Evolutionary conservation across 192 early-diverging fungal species (phyloP), one percentile per base, ranked within the genome.

Genomic region (Dimargaris cristalligena): DNA sequence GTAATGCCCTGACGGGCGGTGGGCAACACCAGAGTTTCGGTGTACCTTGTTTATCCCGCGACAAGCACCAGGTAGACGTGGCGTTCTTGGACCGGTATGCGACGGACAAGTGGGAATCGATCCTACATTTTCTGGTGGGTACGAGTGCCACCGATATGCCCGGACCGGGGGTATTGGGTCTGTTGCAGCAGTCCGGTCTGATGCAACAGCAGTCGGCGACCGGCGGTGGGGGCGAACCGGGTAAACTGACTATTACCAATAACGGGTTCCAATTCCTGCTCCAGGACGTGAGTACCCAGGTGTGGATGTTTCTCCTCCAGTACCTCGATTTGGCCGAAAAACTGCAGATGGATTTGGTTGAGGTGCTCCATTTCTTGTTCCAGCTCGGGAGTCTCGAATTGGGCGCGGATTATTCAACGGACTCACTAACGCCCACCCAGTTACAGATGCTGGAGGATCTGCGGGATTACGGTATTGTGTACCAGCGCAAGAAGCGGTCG

Each of bases 251-350:
- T 30, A 98, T 98, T 57, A 94, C 93, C 9, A 91, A 88, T 65
- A 90, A 92, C 65, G 94, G 94, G 11, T 98, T 98, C 67, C 94
- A 98, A 68, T 98, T 98, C 65, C 65, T 98, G 52, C 67, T 98
- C 28, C 92, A 93, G 67, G 90, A 98, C 65, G 76, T 86, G 22
- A 88, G 88, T 55, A 84, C 90, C 23, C 94, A 98, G 74, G 88
- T 94, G 9, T 98, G 94, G 94, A 87, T 89, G 1, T 86, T 98
- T 45, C 68, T 98, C 55, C 67, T 98, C 55, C 90, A 94, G 71
- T 98, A 98, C 62, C 69, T 95, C 52, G 79, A 87, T 23, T 75
- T 91, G 74, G 88, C 88, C 0, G 86, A 81, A 67, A 75, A 70
- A 58, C 70, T 74, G 62, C 60, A 62, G 26, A 94, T 94, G 88